Conservation (phyloP, 257 asterid species). For the Haberlea rhodopensis region DNA sequence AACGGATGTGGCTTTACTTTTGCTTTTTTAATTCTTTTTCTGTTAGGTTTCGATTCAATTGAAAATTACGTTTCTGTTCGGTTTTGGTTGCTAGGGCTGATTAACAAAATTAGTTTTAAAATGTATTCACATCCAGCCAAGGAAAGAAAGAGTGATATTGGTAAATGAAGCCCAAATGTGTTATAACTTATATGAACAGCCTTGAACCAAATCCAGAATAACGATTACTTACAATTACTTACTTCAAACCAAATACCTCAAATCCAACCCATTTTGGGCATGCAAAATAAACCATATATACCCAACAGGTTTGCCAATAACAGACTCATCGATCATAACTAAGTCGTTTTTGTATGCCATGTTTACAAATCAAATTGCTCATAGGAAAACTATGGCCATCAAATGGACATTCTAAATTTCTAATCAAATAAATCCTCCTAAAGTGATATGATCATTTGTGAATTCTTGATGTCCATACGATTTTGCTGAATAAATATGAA, state of each 20-base stretch:
- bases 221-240: too few species aligned
- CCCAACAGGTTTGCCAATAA: neutral
- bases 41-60: neutral
- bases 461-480: neutral
- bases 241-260: too few species aligned
- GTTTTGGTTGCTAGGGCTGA: neutral
- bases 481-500: too few species aligned
- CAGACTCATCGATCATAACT: neutral
- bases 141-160: neutral
- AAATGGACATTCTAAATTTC: neutral
- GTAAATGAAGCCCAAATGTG: neutral
- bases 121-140: neutral
- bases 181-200: neutral
- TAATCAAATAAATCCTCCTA: neutral
- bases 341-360: neutral
- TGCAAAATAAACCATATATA: neutral
- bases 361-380: neutral
- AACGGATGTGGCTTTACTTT: too few species aligned
- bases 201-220: neutral
- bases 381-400: neutral
- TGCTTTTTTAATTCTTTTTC: neutral
- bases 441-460: neutral
- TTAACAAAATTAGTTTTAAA: neutral
- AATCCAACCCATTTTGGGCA: neutral
- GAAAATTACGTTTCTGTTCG: neutral